phyloP scores from a whole-genome alignment of 2,329 filamentous ascomycete species.

The Pseudogymnoascus pannorum region DNA sequence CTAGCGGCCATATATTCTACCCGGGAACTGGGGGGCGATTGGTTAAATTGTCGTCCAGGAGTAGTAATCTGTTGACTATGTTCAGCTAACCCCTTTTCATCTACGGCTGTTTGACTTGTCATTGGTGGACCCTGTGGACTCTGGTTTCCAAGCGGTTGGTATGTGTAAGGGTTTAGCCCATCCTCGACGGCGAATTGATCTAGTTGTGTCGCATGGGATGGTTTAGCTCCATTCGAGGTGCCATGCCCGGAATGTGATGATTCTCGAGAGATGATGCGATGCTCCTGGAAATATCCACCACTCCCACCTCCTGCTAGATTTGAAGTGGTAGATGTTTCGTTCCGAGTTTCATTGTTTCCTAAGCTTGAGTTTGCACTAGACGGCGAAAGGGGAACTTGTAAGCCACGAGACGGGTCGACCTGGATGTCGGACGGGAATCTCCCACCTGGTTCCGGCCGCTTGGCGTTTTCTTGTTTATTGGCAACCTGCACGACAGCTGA shows the following conservation, averaged over 20 bases:
- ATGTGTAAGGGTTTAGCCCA: conserved; percentile 50
- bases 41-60: not conserved
- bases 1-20: not conserved
- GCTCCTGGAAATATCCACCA: conserved; percentile 21
- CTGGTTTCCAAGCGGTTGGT: conserved; percentile 17
- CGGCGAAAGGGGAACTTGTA: conserved; percentile 71
- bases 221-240: conserved; percentile 35
- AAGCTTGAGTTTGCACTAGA: conserved; percentile 72
- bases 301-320: conserved; percentile 15
- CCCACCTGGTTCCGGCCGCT: conserved; percentile 84
- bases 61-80: not conserved
- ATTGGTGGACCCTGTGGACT: not conserved
- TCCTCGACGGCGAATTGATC: conserved; percentile 45
- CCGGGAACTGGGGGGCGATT: not conserved
- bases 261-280: not conserved
- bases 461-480: conserved; percentile 45
- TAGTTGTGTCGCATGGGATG: conserved; percentile 44
- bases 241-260: conserved; percentile 36
- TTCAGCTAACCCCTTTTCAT: not conserved
- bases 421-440: conserved; percentile 93
- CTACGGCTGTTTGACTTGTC: not conserved
- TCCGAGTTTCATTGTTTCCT: conserved; percentile 32
- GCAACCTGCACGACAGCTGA: conserved; percentile 46
- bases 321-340: conserved; percentile 52
- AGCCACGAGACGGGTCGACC: conserved; percentile 68